Evolutionary conservation across 2,329 filamentous ascomycete genomes (phyloP).

Genomic region (Penicillium palitans): DNA sequence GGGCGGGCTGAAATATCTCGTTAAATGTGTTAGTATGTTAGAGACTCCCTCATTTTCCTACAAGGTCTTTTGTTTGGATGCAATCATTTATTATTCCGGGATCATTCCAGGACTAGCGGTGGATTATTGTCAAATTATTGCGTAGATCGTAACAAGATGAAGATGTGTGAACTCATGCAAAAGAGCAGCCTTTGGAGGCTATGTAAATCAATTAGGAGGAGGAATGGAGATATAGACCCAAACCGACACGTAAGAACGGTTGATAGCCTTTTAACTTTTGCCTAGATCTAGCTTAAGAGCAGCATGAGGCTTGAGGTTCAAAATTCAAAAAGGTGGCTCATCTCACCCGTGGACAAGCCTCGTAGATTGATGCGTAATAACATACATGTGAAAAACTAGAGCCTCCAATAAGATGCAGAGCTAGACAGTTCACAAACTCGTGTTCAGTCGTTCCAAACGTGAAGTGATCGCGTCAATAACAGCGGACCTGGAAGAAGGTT

Average conservation of each 20-base stretch:
- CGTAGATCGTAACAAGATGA: neutral
- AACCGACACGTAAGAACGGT: neutral
- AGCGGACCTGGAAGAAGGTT: slow-evolving; percentile 36
- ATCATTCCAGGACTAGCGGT: neutral
- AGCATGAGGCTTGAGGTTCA: neutral
- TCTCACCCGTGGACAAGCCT: neutral
- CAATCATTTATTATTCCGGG: neutral
- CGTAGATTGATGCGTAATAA: neutral
- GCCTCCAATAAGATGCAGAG: neutral
- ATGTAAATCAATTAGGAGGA: neutral
- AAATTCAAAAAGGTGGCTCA: neutral
- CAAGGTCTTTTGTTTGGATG: neutral
- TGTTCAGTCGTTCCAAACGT: slow-evolving; percentile 43
- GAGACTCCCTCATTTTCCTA: neutral
- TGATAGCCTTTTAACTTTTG: neutral
- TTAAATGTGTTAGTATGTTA: neutral
- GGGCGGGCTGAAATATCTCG: neutral
- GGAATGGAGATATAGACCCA: neutral
- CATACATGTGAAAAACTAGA: neutral
- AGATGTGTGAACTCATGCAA: neutral
- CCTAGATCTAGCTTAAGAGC: neutral
- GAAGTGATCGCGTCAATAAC: slow-evolving; percentile 47
- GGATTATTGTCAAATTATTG: neutral
- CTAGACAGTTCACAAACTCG: slow-evolving; percentile 28
- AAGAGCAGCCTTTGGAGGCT: neutral